Conservation (phyloP, 208 protist species). For the Crithidia bombi region DNA sequence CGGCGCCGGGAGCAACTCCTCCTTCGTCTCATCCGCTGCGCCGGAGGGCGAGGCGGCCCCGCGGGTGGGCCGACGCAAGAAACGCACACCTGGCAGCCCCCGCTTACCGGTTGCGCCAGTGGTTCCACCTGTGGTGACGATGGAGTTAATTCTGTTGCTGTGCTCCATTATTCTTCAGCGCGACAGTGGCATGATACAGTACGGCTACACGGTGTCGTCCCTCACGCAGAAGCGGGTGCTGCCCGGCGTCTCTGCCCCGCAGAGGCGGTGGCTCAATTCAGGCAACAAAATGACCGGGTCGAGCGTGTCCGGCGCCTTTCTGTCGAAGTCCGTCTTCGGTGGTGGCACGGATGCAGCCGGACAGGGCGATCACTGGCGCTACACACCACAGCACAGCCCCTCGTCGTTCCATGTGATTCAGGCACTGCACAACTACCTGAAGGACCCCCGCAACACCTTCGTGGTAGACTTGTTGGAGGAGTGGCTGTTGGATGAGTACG, state of each 20-base stretch:
- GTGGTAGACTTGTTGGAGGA: slow-evolving; percentile 41
- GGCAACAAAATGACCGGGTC: slow-evolving; percentile 9
- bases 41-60: slow-evolving; percentile 4
- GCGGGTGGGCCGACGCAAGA: slow-evolving; percentile 7
- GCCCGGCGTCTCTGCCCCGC: slow-evolving; percentile 27
- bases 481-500: slow-evolving; percentile 47
- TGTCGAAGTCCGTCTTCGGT: slow-evolving; percentile 7
- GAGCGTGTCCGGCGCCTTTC: slow-evolving; percentile 9
- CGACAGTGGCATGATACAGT: slow-evolving; percentile 55
- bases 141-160: slow-evolving; percentile 68
- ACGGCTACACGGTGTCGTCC: slow-evolving; percentile 60
- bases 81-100: slow-evolving; percentile 7
- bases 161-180: slow-evolving; percentile 58
- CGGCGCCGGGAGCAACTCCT: slow-evolving; percentile 4
- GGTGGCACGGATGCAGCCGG: background rate
- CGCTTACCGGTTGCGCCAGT: slow-evolving; percentile 23
- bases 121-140: slow-evolving; percentile 41
- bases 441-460: slow-evolving; percentile 31
- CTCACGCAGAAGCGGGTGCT: slow-evolving; percentile 49
- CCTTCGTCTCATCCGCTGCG: slow-evolving; percentile 10
- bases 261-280: slow-evolving; percentile 31
- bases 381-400: slow-evolving; percentile 43
- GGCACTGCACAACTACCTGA: slow-evolving; percentile 48
- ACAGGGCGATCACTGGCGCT: slow-evolving; percentile 25
- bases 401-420: slow-evolving; percentile 54